Percentiles rank a stretch among this genome's conserved stretches.
phyloP scores from a whole-genome alignment of 176 grass and related monocot species.

The barley (Hordeum vulgare) region MorexV3_pseudomolecules_assembly NC_058522.1:533306461-533306960 shows the following conservation, averaged over 20 bases:
- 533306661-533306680: background rate
- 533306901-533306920: too few species aligned
- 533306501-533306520: conserved; percentile 31
- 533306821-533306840: conserved; percentile 59
- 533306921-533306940: too few species aligned
- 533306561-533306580: conserved; percentile 42
- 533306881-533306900: background rate
- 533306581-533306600: background rate
- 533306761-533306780: background rate
- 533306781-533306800: conserved; percentile 21
- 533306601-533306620: background rate
- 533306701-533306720: background rate
- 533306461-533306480: conserved; percentile 60
- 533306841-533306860: conserved; percentile 57
- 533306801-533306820: conserved; percentile 49
- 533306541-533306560: conserved; percentile 76
- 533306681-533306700: background rate
- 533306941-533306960: too few species aligned
- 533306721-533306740: conserved; percentile 9
- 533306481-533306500: conserved; percentile 52
- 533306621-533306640: background rate
- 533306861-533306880: conserved; percentile 74
- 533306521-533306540: conserved; percentile 52
- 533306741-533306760: too few species aligned
- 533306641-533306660: conserved; percentile 1